Conservation (phyloP, 208 protist genomes). For the Polymyxa betae region DNA sequence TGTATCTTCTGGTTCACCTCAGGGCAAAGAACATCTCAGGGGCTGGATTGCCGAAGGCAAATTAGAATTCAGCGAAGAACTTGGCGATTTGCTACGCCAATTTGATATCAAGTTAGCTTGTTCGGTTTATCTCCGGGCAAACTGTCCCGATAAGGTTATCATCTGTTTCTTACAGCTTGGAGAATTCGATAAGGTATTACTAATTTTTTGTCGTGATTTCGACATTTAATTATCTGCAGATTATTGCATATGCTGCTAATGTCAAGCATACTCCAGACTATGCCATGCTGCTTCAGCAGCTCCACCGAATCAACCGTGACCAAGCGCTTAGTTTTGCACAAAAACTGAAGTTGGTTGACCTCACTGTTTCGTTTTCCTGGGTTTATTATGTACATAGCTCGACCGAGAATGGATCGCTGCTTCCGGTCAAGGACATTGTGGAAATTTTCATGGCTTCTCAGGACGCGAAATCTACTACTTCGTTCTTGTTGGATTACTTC, state of each 20-base stretch:
- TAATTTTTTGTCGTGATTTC: not conserved
- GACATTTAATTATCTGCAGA: constrained; percentile 63
- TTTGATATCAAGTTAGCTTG: constrained; percentile 90
- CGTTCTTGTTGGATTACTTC: constrained; percentile 95
- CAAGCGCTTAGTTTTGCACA: constrained; percentile 86
- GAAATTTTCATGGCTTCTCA: constrained; percentile 65
- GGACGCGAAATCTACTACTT: constrained; percentile 92
- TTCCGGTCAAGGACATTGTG: constrained; percentile 56
- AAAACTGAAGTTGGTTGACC: constrained; percentile 78
- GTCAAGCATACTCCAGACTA: constrained; percentile 93
- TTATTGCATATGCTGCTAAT: constrained; percentile 95
- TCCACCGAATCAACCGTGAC: constrained; percentile 86
- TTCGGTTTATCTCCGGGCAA: constrained; percentile 92
- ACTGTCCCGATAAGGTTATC: constrained; percentile 86
- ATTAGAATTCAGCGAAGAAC: constrained; percentile 94
- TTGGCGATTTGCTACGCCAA: constrained; percentile 93
- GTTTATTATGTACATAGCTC: not conserved
- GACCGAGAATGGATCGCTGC: constrained; percentile 55
- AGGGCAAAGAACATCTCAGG: constrained; percentile 79
- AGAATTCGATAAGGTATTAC: constrained; percentile 39
- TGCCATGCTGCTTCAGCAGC: constrained; percentile 86
- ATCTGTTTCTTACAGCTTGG: constrained; percentile 63
- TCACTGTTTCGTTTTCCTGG: constrained; percentile 48
- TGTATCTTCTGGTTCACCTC: constrained; percentile 80
- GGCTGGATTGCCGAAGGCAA: constrained; percentile 98